phyloP scores from a whole-genome alignment of 2,329 filamentous ascomycete genomes.

The Trichoderma atrobrunneum region DNA sequence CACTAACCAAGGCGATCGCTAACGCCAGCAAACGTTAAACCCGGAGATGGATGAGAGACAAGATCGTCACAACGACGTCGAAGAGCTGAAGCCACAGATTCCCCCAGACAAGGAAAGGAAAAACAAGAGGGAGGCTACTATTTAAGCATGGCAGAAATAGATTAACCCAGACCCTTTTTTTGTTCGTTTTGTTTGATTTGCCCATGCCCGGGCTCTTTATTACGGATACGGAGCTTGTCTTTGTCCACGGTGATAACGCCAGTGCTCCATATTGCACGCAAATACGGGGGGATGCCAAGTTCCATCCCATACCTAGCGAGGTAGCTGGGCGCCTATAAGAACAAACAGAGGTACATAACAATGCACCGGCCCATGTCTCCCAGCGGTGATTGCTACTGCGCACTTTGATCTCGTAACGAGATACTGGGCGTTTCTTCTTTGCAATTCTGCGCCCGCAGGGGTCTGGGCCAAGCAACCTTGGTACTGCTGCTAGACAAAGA shows the following conservation, averaged over 20 bases:
- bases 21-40: slow-evolving; percentile 17
- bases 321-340: neutral
- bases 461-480: neutral
- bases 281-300: neutral
- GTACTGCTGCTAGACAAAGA: neutral
- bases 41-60: slow-evolving; percentile 9
- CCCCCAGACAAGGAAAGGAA: neutral
- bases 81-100: slow-evolving; percentile 2
- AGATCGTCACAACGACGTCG: slow-evolving; percentile 21
- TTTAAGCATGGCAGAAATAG: slow-evolving; percentile 13
- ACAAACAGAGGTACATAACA: neutral
- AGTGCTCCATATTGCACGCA: slow-evolving; percentile 2
- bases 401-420: neutral
- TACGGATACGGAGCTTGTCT: slow-evolving; percentile 1
- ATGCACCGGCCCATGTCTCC: neutral
- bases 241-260: neutral
- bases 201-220: neutral
- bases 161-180: neutral
- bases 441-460: slow-evolving; percentile 12
- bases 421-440: neutral
- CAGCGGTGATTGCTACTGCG: neutral
- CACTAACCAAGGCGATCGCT: slow-evolving; percentile 17
- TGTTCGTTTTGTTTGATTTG: neutral
- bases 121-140: neutral
- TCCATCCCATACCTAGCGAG: neutral